phyloP scores from a whole-genome alignment of 192 early-diverging fungal genomes.

The Pilaira anomala region DNA sequence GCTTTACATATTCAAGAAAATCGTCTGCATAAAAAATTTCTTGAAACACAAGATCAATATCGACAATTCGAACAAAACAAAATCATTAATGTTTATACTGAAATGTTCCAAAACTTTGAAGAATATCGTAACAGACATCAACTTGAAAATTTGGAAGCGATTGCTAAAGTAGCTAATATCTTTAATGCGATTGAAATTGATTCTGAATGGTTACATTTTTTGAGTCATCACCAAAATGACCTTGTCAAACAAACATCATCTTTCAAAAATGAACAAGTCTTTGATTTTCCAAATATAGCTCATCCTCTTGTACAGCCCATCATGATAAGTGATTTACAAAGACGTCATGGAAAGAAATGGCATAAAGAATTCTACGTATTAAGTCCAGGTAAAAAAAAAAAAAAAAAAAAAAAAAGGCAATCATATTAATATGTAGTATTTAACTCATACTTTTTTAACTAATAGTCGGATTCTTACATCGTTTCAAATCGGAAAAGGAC shows the following conservation, averaged over 20 bases:
- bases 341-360: neutral
- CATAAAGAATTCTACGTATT: constrained; percentile 5
- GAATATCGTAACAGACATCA: constrained; percentile 21
- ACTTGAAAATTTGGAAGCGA: constrained; percentile 12
- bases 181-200: constrained; percentile 38
- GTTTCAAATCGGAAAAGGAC: constrained; percentile 1
- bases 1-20: constrained; percentile 29
- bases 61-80: constrained; percentile 20
- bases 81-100: constrained; percentile 19
- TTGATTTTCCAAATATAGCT: constrained; percentile 37
- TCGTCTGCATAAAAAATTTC: constrained; percentile 12
- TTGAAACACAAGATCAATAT: constrained; percentile 17
- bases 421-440: neutral
- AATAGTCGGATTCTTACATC: constrained; percentile 10
- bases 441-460: neutral
- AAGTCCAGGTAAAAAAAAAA: constrained; percentile 5
- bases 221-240: constrained; percentile 31
- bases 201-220: constrained; percentile 40
- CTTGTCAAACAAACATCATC: constrained; percentile 32
- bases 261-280: constrained; percentile 20
- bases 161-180: constrained; percentile 2
- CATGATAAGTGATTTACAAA: constrained; percentile 19
- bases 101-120: constrained; percentile 20
- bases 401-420: neutral
- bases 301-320: constrained; percentile 29